Percentiles rank a stretch among this genome's conserved stretches.
Evolutionary conservation across 495 filamentous ascomycete genomes (phyloP).

Genomic region (Aspergillus conjunctus): DNA sequence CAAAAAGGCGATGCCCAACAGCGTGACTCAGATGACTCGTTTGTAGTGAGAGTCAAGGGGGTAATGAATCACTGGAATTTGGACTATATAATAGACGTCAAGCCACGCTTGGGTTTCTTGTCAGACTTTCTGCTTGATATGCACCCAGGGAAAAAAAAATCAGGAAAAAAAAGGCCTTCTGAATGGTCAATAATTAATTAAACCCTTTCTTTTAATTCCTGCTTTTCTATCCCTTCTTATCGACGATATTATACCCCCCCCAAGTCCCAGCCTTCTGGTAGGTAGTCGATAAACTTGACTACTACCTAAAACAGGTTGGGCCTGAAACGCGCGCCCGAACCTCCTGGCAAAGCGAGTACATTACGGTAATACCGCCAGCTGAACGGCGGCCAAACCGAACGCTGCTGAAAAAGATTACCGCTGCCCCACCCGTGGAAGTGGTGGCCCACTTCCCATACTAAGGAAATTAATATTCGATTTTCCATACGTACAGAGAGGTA

Average conservation of each 20-base stretch:
- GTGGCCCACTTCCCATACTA: neutral
- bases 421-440: neutral
- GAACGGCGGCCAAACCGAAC: conserved; percentile 11
- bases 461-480: neutral
- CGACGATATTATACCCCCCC: neutral
- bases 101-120: neutral
- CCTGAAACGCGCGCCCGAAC: conserved; percentile 11
- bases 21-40: conserved; percentile 19
- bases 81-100: conserved; percentile 6
- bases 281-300: conserved; percentile 1
- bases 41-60: neutral
- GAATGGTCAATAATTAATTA: conserved; percentile 8
- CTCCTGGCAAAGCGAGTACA: neutral
- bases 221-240: no score
- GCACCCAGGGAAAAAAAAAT: neutral
- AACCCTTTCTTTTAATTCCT: neutral
- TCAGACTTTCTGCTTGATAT: neutral
- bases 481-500: conserved; percentile 12
- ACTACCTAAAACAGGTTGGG: conserved; percentile 12
- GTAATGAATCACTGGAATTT: conserved; percentile 6
- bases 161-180: neutral
- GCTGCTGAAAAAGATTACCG: conserved; percentile 10
- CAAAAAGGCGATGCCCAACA: conserved; percentile 20
- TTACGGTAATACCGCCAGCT: conserved; percentile 16
- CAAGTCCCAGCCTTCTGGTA: conserved; percentile 11